Conservation (phyloP, 1,139 yeast genomes). For the Taiozyma sp. region DNA sequence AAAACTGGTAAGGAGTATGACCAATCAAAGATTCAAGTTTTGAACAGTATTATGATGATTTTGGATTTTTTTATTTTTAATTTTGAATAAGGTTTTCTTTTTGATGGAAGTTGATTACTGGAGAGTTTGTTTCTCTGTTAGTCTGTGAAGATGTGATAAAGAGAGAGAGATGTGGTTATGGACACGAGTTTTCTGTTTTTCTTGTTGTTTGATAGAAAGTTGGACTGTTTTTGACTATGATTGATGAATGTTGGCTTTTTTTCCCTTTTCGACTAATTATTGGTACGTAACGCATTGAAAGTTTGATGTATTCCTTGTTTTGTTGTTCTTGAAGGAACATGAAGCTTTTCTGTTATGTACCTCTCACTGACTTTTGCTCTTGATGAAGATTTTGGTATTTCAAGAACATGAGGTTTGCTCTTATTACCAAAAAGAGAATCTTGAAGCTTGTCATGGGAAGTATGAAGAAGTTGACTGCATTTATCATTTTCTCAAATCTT, state of each 20-base stretch:
- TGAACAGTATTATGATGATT: neutral
- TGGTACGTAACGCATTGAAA: neutral
- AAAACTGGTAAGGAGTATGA: constrained; percentile 15
- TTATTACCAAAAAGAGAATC: neutral
- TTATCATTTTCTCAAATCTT: neutral
- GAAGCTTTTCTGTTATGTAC: neutral
- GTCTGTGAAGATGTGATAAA: neutral
- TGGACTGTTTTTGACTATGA: neutral
- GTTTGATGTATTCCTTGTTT: neutral
- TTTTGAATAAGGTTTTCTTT: neutral
- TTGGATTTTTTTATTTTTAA: constrained; percentile 1
- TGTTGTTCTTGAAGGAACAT: neutral
- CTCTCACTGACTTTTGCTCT: neutral
- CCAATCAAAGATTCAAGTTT: neutral
- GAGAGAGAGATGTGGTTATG: neutral
- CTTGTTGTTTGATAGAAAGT: neutral
- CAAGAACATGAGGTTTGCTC: neutral
- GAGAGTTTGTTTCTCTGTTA: neutral
- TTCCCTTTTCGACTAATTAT: neutral
- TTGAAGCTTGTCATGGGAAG: neutral
- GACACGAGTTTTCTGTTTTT: neutral
- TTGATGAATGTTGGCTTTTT: neutral
- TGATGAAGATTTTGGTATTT: neutral
- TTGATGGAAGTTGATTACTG: neutral
- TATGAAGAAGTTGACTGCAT: neutral